Base-by-base conservation (phyloP, 108 stramenopile species). In the Fistulifera pelliculosa region DNA sequence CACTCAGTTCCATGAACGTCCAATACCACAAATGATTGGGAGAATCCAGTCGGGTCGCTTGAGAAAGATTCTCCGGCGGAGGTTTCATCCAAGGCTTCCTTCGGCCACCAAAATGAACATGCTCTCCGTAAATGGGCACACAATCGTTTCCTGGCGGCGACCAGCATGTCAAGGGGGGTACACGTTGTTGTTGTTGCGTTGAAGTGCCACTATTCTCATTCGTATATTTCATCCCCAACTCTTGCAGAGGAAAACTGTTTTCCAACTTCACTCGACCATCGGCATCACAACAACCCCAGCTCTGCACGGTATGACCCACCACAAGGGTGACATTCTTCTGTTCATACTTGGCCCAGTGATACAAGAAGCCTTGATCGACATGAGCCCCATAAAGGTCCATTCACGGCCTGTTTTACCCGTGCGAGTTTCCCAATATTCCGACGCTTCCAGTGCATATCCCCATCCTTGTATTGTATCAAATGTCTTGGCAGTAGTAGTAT, bases 311-410 rank as follows among this genome's bases (percentile, higher is more conserved):
- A 0, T 35, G 25, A 1, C 51, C 41, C 1, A 58, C 54, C 2
- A 68, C 52, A 27, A 68, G 44, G 2, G 53, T 56, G n/a, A 48
- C 60, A 40, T 55, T 45, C 31, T 55, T 27, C 21, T 61, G 42
- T 13, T n/a, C 52, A 27, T 61, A 68, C 17, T 51, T 68, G 47
- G 38, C 45, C 65, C 65, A 75, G 42, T 75, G 54, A 56, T 70
- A 70, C 17, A 76, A 35, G 21, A 76, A 27, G 5, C 53, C 53
- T 51, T 51, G 50, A 22, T 51, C 50, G 5, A 6, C 22, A 6
- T 23, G 24, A 6, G 50, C 22, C 22, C 7, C 22, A 27, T 51
- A 51, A 51, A 51, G 6, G 22, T 27, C 50, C 50, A 51, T 26
- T 51, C 24, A 16, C 24, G 22, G n/a, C 50, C 50, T 3, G 6